Evolutionary conservation across 345 rosid genomes (phyloP), one percentile per base, ranked within the genome.

Genomic region (Theobroma cacao): DNA sequence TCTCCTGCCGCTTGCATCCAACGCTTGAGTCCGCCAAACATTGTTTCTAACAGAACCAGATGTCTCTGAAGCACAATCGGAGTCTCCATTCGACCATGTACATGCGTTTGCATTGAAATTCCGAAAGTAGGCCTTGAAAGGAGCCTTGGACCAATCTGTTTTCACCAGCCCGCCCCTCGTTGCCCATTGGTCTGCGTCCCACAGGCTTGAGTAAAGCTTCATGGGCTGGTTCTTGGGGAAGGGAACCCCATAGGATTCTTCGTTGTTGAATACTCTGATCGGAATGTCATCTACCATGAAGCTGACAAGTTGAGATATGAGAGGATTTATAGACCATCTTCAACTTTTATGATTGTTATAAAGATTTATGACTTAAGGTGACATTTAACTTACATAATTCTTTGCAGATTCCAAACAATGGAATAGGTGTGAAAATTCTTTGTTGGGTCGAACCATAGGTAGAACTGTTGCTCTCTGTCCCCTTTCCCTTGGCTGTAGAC

Each of bases 361-460:
- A 22, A 36, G 69, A 34, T 36, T 28, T 28, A 3, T 15, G 56
- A 50, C 5, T 12, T 48, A 10, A 77, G 26, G 12, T 0, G 12
- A 41, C 22, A 0, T 48, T 47, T 56, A 43, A 9, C 88, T 80
- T 84, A 90, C 92, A 89, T 83, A 55, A 91, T 87, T 64, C 80
- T 66, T 5, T 86, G 47, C n/a, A 75, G 83, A 80, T 89, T 90
- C 92, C 96, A 91, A 14, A 85, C 75, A 61, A 91, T 83, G 20
- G 92, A 85, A 26, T 91, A 90, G 1, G 91, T 90, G 85, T 90
- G 96, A 72, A 90, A 91, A 76, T 86, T 84, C 2, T 78, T 68
- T 0, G 91, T 88, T 30, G 95, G 95, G 48, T 89, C 91, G 55
- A 89, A 89, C 94, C 92, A 91, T 0, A 90, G 80, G 75, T 83